Evolutionary conservation across 2,329 filamentous ascomycete genomes (phyloP), one percentile per base, ranked within the genome.

Genomic region (Calonectria hongkongensis): DNA sequence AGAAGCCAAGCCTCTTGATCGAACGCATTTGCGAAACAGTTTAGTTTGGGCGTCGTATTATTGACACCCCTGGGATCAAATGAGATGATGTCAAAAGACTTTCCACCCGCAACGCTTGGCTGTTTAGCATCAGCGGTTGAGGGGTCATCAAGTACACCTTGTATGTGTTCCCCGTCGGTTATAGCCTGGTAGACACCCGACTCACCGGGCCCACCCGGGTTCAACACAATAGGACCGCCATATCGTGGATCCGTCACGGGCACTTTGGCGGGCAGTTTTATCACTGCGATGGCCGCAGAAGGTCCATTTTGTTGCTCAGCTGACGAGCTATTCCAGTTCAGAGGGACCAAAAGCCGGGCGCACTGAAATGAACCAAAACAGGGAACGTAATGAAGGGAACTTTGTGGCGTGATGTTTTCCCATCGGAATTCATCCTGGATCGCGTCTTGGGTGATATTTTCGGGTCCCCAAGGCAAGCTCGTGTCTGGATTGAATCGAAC

Each of bases 1-100:
- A 50, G 48, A 28, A 50, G 48, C 48, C 48, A 50, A 28, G 48
- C 48, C 48, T 50, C 25, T 28, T 50, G 48, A 16, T 50, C 21
- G 13, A 50, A 28, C 15, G 48, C 48, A 27, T 50, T 50, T 50
- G 48, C 48, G 25, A 50, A 50, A 12, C 48, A 50, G 21, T 18
- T 28, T 28, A 50, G 25, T 15, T 15, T 16, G 13, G 48, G 48
- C 6, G 48, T 50, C 7, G 48, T 50, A 50, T 50, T 50, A 13
- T 50, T 50, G 25, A 50, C 48, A 8, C 48, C 48, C 16, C 48
- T 50, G 13, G 48, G 48, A 5, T 50, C 48, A 27, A 50, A 50
- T 15, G 48, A 50, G 13, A 50, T 50, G 9, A 50, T 50, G 48
- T 50, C 48, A 16, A 50, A 50, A 13, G 28, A 50, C 15, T 50